phyloP scores from a whole-genome alignment of 805 yeast species.

The Candida loeiensis region DNA sequence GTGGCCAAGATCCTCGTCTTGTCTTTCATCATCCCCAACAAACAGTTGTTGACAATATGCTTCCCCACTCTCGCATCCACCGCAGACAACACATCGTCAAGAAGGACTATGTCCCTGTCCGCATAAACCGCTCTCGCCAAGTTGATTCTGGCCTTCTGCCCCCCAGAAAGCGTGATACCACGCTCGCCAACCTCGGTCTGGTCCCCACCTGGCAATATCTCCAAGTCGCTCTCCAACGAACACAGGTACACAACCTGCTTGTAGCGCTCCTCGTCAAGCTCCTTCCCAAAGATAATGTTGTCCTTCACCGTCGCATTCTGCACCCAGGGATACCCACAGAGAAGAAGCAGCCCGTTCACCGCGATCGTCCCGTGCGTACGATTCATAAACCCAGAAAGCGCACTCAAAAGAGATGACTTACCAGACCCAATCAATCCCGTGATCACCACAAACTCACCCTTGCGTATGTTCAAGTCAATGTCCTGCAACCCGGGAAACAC shows the following conservation, averaged over 20 bases:
- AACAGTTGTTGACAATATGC: conserved; percentile 68
- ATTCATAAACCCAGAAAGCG: conserved; percentile 70
- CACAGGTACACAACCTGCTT: conserved; percentile 58
- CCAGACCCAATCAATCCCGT: conserved; percentile 86
- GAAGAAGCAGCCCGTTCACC: conserved; percentile 50
- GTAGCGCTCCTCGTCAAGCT: conserved; percentile 50
- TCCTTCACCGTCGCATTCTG: conserved; percentile 76
- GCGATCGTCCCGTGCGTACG: conserved; percentile 49
- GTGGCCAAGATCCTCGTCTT: conserved; percentile 78
- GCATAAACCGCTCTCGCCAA: conserved; percentile 79
- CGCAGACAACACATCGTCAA: conserved; percentile 81
- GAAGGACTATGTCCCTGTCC: conserved; percentile 58
- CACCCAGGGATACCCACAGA: conserved; percentile 76
- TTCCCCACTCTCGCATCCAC: conserved; percentile 87
- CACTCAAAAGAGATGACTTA: conserved; percentile 67
- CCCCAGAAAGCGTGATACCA: conserved; percentile 85
- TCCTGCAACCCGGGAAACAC: conserved; percentile 34
- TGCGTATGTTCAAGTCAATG: conserved; percentile 50
- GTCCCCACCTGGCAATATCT: conserved; percentile 70
- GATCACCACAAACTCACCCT: conserved; percentile 69
- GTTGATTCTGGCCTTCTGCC: conserved; percentile 80
- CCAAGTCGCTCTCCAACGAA: conserved; percentile 62
- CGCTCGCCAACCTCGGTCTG: conserved; percentile 78
- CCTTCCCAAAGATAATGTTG: conserved; percentile 66
- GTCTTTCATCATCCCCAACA: conserved; percentile 51